Base-by-base conservation (phyloP, 2,329 filamentous ascomycete species). In the Xylariaceae sp. region DNA sequence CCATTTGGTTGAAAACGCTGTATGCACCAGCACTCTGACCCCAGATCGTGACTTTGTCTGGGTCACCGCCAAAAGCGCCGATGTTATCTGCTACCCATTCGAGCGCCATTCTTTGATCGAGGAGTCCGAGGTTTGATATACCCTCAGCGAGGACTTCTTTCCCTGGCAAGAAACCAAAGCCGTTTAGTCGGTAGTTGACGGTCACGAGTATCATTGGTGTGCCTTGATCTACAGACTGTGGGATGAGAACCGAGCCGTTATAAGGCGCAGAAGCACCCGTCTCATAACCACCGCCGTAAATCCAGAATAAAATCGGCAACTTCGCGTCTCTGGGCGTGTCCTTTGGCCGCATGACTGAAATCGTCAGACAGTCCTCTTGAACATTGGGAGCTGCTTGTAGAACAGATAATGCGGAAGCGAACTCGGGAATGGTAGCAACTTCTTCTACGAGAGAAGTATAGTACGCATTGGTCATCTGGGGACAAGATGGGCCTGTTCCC, bases 51-150 rank as follows among this genome's bases (percentile, higher is more conserved):
- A 86, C 82, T 54, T 80, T 81, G 4, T 70, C 67, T 0, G 83
- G 80, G 57, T 87, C 83, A 2, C 84, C 85, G 2, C 85, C 85
- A 62, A 87, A 88, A 1, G 75, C 69, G 0, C 71, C 76, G 49
- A 87, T 85, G 57, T 86, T 83, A 53, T 84, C 80, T 4, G 79
- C 75, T 0, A 83, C 74, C 83, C 83, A 87, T 52, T 85, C 59
- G 15, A 87, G 66, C 0, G 75, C 82, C 9, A 81, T 66, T 19
- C 80, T 69, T 60, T 86, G 82, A 56, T 87, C 83, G 0, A 79
- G 68, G 2, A 85, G 68, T 2, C 83, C 83, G 2, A 83, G 61
- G 53, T 86, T 87, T 3, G 75, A 71, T 14, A 18, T 19, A 0
- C 80, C 80, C 51, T 82, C 79, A 3, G 69, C 68, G 3, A 77